Evolutionary conservation across 2,329 filamentous ascomycete species (phyloP), one percentile per base, ranked within the genome.

Genomic region (Aschersonia sp.): DNA sequence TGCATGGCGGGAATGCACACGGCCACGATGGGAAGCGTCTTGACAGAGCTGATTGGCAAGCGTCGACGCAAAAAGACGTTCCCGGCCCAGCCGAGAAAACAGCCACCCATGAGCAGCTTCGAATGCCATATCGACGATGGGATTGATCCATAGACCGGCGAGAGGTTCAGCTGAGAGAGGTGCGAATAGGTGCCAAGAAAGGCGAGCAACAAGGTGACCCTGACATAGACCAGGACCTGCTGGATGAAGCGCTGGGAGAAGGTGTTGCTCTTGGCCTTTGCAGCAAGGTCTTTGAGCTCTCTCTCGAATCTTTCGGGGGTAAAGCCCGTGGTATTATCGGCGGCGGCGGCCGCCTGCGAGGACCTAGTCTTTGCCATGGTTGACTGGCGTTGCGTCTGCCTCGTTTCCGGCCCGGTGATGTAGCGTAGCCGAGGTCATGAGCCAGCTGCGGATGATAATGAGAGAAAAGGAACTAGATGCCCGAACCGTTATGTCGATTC

Each of bases 131-230:
- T 71, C 1, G 78, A 75, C 1, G 88, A 73, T 1, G 91, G 85
- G 40, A 94, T 85, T 12, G 82, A 80, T 47, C 92, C 92, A 64
- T 94, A 97, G 9, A 94, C 84, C 2, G 92, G 92, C 28, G 88
- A 85, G 35, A 97, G 72, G 40, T 78, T 82, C 52, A 89, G 72
- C 59, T 87, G 79, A 1, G 85, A 91, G 50, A 84, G 76, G 52
- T 81, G 79, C 44, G 84, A 82, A 51, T 76, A 80, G 42, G 82
- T 60, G 43, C 81, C 85, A 43, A 66, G 54, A 32, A 67, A 53
- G 38, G 47, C 50, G 9, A 69, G 54, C 20, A 67, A 53, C 32
- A 59, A 43, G 31, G 55, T 43, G 7, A 56, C 54, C 51, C 55
- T 53, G 35, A 63, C 55, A 51, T 73, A 73, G 50, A 72, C 53